Conservation (phyloP, 2,329 filamentous ascomycete species). For the Gaeumannomyces tritici region DNA sequence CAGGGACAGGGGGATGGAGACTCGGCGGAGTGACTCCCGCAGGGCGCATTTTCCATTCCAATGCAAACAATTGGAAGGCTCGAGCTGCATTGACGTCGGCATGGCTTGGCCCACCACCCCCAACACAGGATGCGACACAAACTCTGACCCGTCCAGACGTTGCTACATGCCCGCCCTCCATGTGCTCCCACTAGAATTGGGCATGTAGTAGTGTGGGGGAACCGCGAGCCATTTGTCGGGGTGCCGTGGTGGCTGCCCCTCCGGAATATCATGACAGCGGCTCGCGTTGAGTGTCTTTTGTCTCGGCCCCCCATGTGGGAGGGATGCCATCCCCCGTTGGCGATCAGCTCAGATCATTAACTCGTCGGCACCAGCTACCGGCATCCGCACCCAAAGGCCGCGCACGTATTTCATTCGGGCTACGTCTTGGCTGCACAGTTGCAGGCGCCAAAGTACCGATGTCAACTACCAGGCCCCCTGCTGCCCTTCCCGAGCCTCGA, state of each 20-base stretch:
- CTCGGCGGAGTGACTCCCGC: not conserved
- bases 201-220: too few species aligned
- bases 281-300: not conserved
- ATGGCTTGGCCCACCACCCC: too few species aligned
- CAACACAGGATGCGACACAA: too few species aligned
- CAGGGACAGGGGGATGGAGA: not conserved
- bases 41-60: too few species aligned
- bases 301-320: not conserved
- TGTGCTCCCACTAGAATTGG: too few species aligned
- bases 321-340: not conserved
- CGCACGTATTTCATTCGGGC: not conserved
- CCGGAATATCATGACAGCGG: not conserved
- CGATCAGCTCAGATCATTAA: not conserved
- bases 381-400: not conserved
- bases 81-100: too few species aligned
- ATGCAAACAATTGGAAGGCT: too few species aligned
- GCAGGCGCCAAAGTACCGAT: not conserved
- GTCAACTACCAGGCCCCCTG: not conserved
- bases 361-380: not conserved
- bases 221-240: too few species aligned
- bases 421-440: not conserved
- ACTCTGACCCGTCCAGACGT: too few species aligned
- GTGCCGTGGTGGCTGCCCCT: too few species aligned
- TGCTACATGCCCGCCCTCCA: too few species aligned
- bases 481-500: conserved; percentile 1